A percentile compares a stretch with the other conserved stretches of the same genome.
Evolutionary conservation across 1,284 basidiomycete genomes (phyloP).

Genomic region (Cutaneotrichosporon cyanovorans): DNA sequence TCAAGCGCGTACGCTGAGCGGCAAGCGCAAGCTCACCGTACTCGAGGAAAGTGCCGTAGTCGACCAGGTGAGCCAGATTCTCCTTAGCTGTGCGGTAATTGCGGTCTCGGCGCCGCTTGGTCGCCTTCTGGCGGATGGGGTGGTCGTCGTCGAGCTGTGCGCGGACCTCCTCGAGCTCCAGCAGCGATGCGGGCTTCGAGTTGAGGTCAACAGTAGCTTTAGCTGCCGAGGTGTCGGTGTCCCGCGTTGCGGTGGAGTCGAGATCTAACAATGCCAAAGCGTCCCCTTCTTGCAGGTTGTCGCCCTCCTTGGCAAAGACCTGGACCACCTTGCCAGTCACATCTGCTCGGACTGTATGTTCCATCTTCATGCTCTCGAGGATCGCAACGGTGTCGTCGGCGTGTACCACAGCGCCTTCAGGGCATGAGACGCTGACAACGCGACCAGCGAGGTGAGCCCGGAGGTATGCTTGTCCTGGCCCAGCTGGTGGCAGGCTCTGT

Average conservation of each 20-base stretch:
- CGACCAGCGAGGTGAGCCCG: slow-evolving; percentile 15
- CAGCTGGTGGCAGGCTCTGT: slow-evolving; percentile 8
- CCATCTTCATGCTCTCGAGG: slow-evolving; percentile 21
- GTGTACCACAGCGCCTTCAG: slow-evolving; percentile 4
- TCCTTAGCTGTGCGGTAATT: slow-evolving; percentile 15
- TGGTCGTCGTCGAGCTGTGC: slow-evolving; percentile 10
- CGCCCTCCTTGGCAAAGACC: slow-evolving; percentile 7
- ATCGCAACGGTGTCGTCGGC: slow-evolving; percentile 13
- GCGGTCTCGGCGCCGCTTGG: slow-evolving; percentile 6
- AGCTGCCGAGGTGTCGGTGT: neutral
- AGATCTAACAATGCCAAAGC: slow-evolving; percentile 8
- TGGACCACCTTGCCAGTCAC: slow-evolving; percentile 8
- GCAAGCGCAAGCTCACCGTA: slow-evolving; percentile 16
- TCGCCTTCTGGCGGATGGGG: slow-evolving; percentile 10
- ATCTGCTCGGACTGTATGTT: slow-evolving; percentile 13
- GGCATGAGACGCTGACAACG: slow-evolving; percentile 7
- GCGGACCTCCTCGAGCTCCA: slow-evolving; percentile 14
- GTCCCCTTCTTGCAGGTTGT: slow-evolving; percentile 14
- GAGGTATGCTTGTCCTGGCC: slow-evolving; percentile 13
- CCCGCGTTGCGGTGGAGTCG: neutral
- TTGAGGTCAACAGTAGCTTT: slow-evolving; percentile 12
- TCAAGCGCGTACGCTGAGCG: slow-evolving; percentile 12
- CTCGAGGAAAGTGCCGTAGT: slow-evolving; percentile 14
- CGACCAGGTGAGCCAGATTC: slow-evolving; percentile 17
- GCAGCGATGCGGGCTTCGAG: slow-evolving; percentile 7